Conservation (phyloP, 768 basidiomycete genomes). For the Kwoniella newhampshirensis region DNA sequence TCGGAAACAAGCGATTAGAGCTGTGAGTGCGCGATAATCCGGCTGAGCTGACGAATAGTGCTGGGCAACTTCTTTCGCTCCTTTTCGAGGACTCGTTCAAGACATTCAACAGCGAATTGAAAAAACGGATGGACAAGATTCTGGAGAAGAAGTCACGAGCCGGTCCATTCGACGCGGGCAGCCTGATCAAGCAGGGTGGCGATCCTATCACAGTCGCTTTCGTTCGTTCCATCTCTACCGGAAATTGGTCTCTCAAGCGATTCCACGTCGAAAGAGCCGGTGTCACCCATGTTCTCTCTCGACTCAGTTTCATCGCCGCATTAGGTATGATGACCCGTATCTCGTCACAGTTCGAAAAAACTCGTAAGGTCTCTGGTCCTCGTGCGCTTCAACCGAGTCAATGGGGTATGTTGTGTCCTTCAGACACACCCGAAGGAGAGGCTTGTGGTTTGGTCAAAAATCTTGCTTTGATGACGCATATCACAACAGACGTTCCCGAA, state of each 20-base stretch:
- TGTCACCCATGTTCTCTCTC: constrained; percentile 93
- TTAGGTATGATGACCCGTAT: constrained; percentile 99
- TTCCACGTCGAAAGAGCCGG: constrained; percentile 99
- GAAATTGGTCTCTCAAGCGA: constrained; percentile 97
- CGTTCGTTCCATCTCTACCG: constrained; percentile 94
- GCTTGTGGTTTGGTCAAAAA: constrained; percentile 99
- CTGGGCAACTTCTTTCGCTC: constrained; percentile 90
- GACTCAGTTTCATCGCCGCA: constrained; percentile 93
- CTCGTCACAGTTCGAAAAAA: constrained; percentile 98
- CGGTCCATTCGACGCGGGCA: constrained; percentile 89
- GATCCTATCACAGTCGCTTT: constrained; percentile 95
- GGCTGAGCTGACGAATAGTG: constrained; percentile 58
- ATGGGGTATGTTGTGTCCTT: constrained; percentile 98
- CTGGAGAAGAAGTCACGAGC: constrained; percentile 93
- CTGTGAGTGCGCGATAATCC: constrained; percentile 63
- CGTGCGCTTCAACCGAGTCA: constrained; percentile 95
- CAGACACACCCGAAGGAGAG: constrained; percentile 99
- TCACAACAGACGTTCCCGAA: constrained; percentile 97
- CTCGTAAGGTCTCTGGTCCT: constrained; percentile 95
- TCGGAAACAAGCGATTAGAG: constrained; percentile 97
- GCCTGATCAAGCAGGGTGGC: constrained; percentile 86
- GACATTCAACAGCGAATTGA: constrained; percentile 93
- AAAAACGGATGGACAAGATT: constrained; percentile 92
- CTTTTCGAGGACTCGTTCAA: constrained; percentile 99
- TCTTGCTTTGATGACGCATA: constrained; percentile 97